phyloP scores from a whole-genome alignment of 192 early-diverging fungal genomes.

The Coemansia sp. region DNA sequence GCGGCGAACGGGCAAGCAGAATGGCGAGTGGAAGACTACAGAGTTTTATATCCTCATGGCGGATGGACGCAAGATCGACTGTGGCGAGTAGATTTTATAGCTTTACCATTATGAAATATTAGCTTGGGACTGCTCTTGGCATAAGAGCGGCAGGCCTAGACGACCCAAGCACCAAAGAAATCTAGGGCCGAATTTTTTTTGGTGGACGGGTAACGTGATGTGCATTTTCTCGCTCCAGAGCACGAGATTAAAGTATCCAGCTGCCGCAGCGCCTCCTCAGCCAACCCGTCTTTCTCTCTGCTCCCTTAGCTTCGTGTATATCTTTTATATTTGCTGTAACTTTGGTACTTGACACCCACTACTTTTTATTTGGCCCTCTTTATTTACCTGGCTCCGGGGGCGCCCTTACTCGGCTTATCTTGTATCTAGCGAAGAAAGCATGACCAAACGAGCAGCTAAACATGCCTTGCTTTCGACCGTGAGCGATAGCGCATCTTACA shows the following conservation, averaged over 20 bases:
- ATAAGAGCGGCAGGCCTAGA: background rate
- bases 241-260: background rate
- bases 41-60: conserved; percentile 43
- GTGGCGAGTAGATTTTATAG: conserved; percentile 10
- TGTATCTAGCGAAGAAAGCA: conserved; percentile 4
- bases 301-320: background rate
- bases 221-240: background rate
- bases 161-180: background rate
- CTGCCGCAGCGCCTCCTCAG: background rate
- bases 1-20: conserved; percentile 48
- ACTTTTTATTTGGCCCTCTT: background rate
- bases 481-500: background rate
- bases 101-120: background rate
- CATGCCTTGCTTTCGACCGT: conserved; percentile 22
- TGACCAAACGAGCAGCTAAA: conserved; percentile 12
- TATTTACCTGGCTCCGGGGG: background rate
- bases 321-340: background rate
- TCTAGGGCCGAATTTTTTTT: background rate
- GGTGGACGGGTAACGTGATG: background rate
- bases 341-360: background rate
- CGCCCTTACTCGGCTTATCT: background rate
- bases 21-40: conserved; percentile 50
- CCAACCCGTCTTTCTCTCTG: background rate
- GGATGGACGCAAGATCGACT: conserved; percentile 46
- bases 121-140: background rate